Conservation (phyloP, 2,329 filamentous ascomycete species). For the Cladosporium velox region DNA sequence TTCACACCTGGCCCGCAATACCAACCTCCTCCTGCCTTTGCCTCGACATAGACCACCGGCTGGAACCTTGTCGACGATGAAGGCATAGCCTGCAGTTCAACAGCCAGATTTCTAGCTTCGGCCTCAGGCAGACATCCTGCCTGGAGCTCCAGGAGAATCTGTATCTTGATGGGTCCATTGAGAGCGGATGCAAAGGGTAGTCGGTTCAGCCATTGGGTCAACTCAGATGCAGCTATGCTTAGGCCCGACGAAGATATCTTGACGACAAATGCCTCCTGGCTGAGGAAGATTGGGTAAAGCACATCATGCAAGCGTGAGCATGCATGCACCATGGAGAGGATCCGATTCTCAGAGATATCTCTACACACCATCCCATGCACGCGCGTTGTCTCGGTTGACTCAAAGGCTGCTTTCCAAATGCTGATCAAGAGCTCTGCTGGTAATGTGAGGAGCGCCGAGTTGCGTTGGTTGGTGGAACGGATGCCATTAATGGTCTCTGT, state of each 20-base stretch:
- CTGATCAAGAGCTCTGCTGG: not conserved
- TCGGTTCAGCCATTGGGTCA: not conserved
- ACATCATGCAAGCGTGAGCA: constrained; percentile 4
- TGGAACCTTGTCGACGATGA: not conserved
- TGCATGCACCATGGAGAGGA: not conserved
- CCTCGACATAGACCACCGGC: not conserved
- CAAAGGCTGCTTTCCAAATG: not conserved
- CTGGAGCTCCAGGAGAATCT: not conserved
- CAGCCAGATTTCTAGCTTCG: not conserved
- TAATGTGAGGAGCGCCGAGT: not conserved
- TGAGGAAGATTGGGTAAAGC: constrained; percentile 1
- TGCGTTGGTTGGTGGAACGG: not conserved
- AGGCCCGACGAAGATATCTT: not conserved
- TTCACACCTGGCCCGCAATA: not conserved
- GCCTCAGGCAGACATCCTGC: not conserved
- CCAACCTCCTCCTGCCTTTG: not conserved
- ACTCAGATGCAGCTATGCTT: not conserved
- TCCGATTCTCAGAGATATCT: not conserved
- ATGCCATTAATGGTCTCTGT: not conserved
- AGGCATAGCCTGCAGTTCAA: not conserved
- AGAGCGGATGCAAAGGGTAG: not conserved
- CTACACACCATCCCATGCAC: not conserved
- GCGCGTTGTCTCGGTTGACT: not conserved
- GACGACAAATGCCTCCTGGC: not conserved
- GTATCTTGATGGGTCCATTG: not conserved